These are phyloP conservation scores for Astragalus glycyphyllos DNA, from an alignment of 306 rosid species.

Conservation along the genomic window DNA sequence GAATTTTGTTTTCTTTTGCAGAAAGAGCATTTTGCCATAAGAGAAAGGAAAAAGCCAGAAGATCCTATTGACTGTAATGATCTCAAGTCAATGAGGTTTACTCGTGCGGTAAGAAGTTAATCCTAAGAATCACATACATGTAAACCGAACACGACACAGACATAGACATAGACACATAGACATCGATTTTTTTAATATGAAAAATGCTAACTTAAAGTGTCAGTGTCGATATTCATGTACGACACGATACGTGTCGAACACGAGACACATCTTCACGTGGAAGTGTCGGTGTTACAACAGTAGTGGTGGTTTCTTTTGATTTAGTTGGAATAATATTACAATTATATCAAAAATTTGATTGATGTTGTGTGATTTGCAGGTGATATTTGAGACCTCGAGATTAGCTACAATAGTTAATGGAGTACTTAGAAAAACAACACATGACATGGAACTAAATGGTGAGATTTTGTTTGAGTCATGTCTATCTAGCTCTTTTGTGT, in stretches of 20 bases:
- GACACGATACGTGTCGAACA: too few species aligned
- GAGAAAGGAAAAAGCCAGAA: conserved; percentile 68
- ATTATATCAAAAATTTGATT: conserved; percentile 6
- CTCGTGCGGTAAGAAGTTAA: conserved; percentile 79
- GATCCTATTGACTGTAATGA: conserved; percentile 85
- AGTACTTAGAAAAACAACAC: conserved; percentile 90
- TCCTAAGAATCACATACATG: too few species aligned
- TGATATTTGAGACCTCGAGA: conserved; percentile 97
- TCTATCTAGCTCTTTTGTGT: conserved; percentile 40
- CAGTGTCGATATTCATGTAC: too few species aligned
- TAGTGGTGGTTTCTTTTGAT: too few species aligned
- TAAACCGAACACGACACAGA: too few species aligned
- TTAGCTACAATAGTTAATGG: conserved; percentile 98
- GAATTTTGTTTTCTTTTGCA: conserved; percentile 34
- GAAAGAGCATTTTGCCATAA: conserved; percentile 88
- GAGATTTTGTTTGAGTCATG: conserved; percentile 41
- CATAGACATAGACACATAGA: too few species aligned
- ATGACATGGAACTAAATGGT: conserved; percentile 96
- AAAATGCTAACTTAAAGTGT: too few species aligned
- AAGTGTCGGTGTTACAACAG: too few species aligned
- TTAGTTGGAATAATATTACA: too few species aligned
- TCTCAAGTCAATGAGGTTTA: conserved; percentile 84
- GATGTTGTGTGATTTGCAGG: conserved; percentile 57
- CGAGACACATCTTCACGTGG: too few species aligned
- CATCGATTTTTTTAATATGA: too few species aligned